A percentile compares a stretch with the other conserved stretches of the same genome.
Evolutionary conservation across 2,329 filamentous ascomycete genomes (phyloP).

Genomic region (Knufia fluminis): DNA sequence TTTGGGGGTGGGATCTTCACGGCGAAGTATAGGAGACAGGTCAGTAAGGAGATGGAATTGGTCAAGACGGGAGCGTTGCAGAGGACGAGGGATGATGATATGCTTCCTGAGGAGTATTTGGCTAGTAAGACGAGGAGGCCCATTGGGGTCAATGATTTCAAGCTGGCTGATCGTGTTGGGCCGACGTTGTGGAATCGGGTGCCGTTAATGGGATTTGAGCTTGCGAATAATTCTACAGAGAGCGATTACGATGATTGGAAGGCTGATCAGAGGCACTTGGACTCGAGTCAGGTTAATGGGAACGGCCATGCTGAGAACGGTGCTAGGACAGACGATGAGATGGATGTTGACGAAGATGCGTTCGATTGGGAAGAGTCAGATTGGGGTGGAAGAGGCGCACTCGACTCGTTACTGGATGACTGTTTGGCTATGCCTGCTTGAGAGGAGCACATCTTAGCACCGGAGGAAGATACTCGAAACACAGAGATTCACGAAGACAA

Average conservation of each 20-base stretch:
- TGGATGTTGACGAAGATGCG: conserved; percentile 39
- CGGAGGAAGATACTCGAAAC: background rate
- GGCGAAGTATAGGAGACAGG: conserved; percentile 63
- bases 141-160: conserved; percentile 67
- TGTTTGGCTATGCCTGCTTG: conserved; percentile 20
- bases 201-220: conserved; percentile 61
- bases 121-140: conserved; percentile 62
- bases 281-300: conserved; percentile 12
- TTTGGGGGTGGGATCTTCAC: conserved; percentile 64
- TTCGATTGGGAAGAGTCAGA: conserved; percentile 56
- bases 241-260: conserved; percentile 62
- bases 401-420: conserved; percentile 37
- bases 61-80: conserved; percentile 63
- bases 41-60: conserved; percentile 66
- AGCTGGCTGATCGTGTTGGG: conserved; percentile 64
- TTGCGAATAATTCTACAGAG: conserved; percentile 64
- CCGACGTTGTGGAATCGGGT: conserved; percentile 70
- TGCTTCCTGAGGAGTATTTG: conserved; percentile 73
- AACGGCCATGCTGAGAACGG: conserved; percentile 12
- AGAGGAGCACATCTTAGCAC: background rate
- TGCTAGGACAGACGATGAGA: conserved; percentile 17
- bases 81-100: conserved; percentile 60
- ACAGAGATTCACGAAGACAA: background rate
- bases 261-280: conserved; percentile 28
- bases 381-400: conserved; percentile 10